Conservation (phyloP, 768 basidiomycete genomes). For the Russula ochroleuca region DNA sequence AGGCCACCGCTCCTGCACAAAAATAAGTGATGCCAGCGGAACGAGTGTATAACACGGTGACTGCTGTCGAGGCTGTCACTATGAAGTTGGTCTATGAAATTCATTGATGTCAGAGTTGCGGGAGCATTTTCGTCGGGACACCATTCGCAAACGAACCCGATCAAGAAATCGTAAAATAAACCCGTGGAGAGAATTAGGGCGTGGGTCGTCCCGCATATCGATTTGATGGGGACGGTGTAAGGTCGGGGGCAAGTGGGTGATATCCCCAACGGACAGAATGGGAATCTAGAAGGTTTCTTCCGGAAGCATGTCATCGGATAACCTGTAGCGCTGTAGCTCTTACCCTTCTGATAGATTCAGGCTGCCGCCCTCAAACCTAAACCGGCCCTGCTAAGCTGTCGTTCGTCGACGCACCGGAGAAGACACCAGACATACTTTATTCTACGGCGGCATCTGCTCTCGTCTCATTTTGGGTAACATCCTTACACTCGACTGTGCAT, state of each 20-base stretch:
- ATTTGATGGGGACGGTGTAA: no score
- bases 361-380: conserved; percentile 42
- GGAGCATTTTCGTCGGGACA: background rate
- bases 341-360: conserved; percentile 47
- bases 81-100: conserved; percentile 51
- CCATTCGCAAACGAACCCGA: conserved; percentile 16
- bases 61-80: conserved; percentile 50
- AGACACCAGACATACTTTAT: no score
- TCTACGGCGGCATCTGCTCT: conserved; percentile 50
- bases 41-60: conserved; percentile 52
- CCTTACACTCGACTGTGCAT: no score
- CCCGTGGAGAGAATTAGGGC: background rate
- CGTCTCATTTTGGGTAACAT: conserved; percentile 32
- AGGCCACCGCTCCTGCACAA: conserved; percentile 50
- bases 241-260: background rate
- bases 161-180: conserved; percentile 19
- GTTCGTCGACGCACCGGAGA: no score
- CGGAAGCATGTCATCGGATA: conserved; percentile 55
- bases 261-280: conserved; percentile 51
- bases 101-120: conserved; percentile 16
- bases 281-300: conserved; percentile 64
- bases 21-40: conserved; percentile 63
- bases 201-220: conserved; percentile 1
- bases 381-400: no score
- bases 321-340: no score